A percentile compares a stretch with the other conserved stretches of the same genome.
Conservation (phyloP, 208 protist species). For the Leishmania tarentolae region DNA sequence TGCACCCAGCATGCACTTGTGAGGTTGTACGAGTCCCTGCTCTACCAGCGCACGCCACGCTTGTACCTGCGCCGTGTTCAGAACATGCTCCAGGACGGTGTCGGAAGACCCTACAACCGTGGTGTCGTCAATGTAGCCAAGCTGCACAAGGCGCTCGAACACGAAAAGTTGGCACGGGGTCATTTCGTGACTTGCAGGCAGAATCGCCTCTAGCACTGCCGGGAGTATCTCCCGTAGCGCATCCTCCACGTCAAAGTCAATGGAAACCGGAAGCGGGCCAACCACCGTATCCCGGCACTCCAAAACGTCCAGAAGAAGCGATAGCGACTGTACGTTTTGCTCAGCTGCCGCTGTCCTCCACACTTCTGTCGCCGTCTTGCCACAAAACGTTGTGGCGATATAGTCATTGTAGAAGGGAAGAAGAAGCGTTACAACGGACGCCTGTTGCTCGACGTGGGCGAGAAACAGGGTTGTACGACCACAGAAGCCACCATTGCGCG, state of each 20-base stretch:
- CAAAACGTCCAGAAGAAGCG: constrained; percentile 48
- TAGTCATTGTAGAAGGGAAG: constrained; percentile 8
- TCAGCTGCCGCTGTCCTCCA: constrained; percentile 13
- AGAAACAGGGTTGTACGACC: constrained; percentile 50
- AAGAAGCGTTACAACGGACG: constrained; percentile 19
- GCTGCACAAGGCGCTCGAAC: constrained; percentile 35
- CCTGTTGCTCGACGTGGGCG: constrained; percentile 47
- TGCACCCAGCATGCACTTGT: constrained; percentile 6
- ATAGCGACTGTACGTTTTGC: constrained; percentile 23
- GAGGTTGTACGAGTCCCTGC: constrained; percentile 10
- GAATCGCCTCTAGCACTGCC: constrained; percentile 23
- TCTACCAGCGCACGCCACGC: constrained; percentile 28
- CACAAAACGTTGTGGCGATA: constrained; percentile 4
- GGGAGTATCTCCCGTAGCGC: constrained; percentile 26
- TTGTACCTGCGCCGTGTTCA: constrained; percentile 21
- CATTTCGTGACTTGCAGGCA: constrained; percentile 27
- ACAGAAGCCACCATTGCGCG: constrained; percentile 7
- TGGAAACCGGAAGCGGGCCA: constrained; percentile 16
- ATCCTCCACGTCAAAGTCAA: constrained; percentile 17
- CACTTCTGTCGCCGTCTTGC: constrained; percentile 7
- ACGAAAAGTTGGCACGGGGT: constrained; percentile 33
- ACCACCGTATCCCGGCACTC: constrained; percentile 23
- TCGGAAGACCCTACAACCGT: constrained; percentile 3
- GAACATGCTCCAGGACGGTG: constrained; percentile 34
- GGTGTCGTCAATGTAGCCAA: constrained; percentile 22